Conservation (phyloP, 179 eudicot genomes). For the Heliamphora pulchella region DNA sequence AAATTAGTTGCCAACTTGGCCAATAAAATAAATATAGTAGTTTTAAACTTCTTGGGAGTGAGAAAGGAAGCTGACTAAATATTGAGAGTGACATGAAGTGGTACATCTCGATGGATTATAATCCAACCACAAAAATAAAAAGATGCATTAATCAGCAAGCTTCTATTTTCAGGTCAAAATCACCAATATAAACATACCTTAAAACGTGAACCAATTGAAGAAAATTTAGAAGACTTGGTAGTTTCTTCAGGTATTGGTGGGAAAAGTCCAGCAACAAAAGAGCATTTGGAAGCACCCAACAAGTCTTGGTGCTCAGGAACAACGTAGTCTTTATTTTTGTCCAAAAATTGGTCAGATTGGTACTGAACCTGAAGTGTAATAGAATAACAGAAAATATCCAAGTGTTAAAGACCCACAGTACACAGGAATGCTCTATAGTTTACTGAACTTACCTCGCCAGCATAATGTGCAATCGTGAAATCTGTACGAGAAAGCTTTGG, state of each 20-base stretch:
- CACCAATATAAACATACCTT: conserved; percentile 43
- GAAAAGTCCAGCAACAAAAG: conserved; percentile 88
- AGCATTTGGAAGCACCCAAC: conserved; percentile 69
- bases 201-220: conserved; percentile 92
- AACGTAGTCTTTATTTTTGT: conserved; percentile 95
- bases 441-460: conserved; percentile 69
- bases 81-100: not conserved
- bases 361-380: conserved; percentile 61
- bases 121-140: not conserved
- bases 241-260: conserved; percentile 70
- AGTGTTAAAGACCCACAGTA: conserved; percentile 7
- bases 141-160: not conserved
- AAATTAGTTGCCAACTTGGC: no score
- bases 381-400: conserved; percentile 8
- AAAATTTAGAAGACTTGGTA: conserved; percentile 73
- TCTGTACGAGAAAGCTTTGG: conserved; percentile 89
- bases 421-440: not conserved
- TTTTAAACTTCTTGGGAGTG: not conserved
- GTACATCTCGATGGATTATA: not conserved
- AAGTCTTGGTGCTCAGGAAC: conserved; percentile 94
- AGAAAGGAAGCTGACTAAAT: not conserved
- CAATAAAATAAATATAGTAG: not conserved
- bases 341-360: conserved; percentile 88
- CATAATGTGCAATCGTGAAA: conserved; percentile 83
- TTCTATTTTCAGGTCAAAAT: not conserved